phyloP scores from a whole-genome alignment of 768 basidiomycete species.

The Leccinum truebloodii region DNA sequence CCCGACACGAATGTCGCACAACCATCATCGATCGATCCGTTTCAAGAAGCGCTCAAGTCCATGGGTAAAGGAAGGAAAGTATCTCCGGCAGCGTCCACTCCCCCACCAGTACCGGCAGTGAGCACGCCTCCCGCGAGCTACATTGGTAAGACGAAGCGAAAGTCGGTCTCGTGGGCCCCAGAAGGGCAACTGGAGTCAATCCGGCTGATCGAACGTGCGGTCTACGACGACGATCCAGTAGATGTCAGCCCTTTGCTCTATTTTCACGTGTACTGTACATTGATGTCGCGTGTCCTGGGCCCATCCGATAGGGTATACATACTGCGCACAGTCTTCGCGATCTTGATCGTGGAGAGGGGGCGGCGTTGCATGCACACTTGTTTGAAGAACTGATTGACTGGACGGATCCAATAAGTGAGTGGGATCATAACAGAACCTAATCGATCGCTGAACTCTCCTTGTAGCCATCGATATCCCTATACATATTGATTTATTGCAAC shows the following conservation, averaged over 20 bases:
- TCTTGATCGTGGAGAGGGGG: slow-evolving; percentile 86
- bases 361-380: slow-evolving; percentile 76
- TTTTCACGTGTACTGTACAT: slow-evolving; percentile 48
- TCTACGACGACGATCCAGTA: slow-evolving; percentile 87
- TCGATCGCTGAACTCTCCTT: slow-evolving; percentile 22
- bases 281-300: slow-evolving; percentile 44
- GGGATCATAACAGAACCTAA: slow-evolving; percentile 15
- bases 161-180: slow-evolving; percentile 77
- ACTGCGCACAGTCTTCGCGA: slow-evolving; percentile 74
- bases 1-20: slow-evolving; percentile 63
- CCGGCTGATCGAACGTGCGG: slow-evolving; percentile 78
- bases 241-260: slow-evolving; percentile 69
- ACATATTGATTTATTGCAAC: slow-evolving; percentile 51
- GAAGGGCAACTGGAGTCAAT: slow-evolving; percentile 74
- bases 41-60: slow-evolving; percentile 78
- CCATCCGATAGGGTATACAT: slow-evolving; percentile 66
- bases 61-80: slow-evolving; percentile 65
- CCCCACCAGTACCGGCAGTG: slow-evolving; percentile 42
- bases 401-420: slow-evolving; percentile 80
- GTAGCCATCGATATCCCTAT: slow-evolving; percentile 65
- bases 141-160: slow-evolving; percentile 62
- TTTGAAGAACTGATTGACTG: slow-evolving; percentile 90
- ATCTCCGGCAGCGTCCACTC: slow-evolving; percentile 62
- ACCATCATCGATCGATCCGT: slow-evolving; percentile 76
- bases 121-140: slow-evolving; percentile 38